Conservation (phyloP, 345 rosid species). For the Psidium friedrichsthalianum region DNA sequence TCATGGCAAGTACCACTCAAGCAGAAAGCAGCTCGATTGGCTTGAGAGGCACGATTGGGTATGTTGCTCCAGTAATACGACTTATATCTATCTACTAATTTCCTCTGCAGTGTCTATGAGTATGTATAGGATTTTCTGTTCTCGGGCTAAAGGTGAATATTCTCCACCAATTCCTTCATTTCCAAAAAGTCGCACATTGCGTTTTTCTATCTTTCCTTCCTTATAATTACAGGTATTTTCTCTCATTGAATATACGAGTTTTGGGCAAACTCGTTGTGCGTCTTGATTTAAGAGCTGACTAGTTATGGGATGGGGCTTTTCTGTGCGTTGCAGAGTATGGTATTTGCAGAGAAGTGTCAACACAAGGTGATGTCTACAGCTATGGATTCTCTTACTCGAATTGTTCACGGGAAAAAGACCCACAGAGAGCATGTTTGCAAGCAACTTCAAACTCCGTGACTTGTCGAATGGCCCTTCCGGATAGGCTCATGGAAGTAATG, state of each 20-base stretch:
- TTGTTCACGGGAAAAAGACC: constrained; percentile 13
- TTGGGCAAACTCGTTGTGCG: background rate
- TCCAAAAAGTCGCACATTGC: too few species aligned
- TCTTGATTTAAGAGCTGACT: background rate
- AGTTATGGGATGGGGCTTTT: background rate
- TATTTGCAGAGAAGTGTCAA: background rate
- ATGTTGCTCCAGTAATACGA: constrained; percentile 12
- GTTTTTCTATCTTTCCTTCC: too few species aligned
- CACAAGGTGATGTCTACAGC: constrained; percentile 10
- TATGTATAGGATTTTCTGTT: background rate
- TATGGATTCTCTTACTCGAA: constrained; percentile 15
- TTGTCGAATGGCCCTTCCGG: background rate
- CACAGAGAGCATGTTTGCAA: background rate
- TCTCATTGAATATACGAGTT: background rate
- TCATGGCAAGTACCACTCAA: background rate
- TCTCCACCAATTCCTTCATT: background rate
- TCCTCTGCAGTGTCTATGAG: background rate
- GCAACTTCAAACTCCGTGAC: background rate
- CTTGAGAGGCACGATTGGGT: constrained; percentile 11
- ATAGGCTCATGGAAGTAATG: background rate
- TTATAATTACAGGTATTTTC: too few species aligned
- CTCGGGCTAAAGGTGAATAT: background rate
- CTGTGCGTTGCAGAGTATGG: constrained; percentile 8
- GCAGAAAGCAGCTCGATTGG: background rate
- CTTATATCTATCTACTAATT: background rate